Base-by-base conservation (phyloP, 148 eudicot species). In the Polygonum maritimum region DNA sequence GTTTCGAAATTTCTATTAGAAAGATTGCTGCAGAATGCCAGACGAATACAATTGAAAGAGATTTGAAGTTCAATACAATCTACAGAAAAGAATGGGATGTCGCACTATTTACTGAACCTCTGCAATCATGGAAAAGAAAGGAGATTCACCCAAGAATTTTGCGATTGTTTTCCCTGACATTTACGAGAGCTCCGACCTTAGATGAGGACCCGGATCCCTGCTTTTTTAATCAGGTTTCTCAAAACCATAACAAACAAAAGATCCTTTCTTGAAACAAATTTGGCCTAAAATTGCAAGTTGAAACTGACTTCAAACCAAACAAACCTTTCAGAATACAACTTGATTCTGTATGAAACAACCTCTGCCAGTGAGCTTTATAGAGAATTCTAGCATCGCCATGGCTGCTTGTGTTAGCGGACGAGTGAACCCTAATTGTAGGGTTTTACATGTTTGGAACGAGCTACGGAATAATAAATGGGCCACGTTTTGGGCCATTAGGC, bases 111-210 rank as follows among this genome's bases (percentile, higher is more conserved):
- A 85, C 78, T 81, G 83, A 86, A 86, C 82, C 86, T 52, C 47
- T 72, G 73, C 22, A 60, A 58, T 81, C 78, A 35, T 40, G 41
- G 48, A 35, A 33, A 38, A 18, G 33, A 75, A 69, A 16, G 49
- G 58, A 79, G 81, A 82, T 80, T 85, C 88, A 80, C 82, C 84
- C 84, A 71, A 81, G 76, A 77, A 83, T 74, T 45, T 76, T 81
- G 79, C 78, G 35, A 62, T 7, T 22, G 0, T 38, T 79, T 40
- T 81, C 82, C 84, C 82, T 76, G 77, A 76, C 22, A 70, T 82
- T 76, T 67, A 76, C 73, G 69, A 85, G 78, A 80, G 80, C 47
- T 60, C 78, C 47, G 73, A 31, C 69, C 80, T 82, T 79, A 76
- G 75, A 35, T 26, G 45, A 16, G 19, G 72, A 35, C 8, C 72